A percentile compares a stretch with the other conserved stretches of the same genome.
Conservation (phyloP, 352 stramenopile species). For the Aphanomyces euteiches region DNA sequence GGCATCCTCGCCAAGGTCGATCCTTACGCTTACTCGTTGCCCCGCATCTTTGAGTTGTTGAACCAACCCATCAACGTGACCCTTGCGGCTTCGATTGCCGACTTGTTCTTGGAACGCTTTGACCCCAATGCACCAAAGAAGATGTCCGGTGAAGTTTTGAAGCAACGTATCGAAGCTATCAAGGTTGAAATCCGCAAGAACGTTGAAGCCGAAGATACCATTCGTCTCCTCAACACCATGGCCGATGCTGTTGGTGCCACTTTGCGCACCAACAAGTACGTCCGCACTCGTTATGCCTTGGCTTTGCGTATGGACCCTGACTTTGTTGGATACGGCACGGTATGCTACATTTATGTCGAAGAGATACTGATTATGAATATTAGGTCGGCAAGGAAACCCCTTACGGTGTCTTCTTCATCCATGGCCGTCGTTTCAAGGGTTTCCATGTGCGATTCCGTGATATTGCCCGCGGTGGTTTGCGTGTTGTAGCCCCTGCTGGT, state of each 20-base stretch:
- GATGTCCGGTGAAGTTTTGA: constrained; percentile 46
- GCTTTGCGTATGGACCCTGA: constrained; percentile 27
- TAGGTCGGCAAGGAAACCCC: constrained; percentile 59
- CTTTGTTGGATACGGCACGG: constrained; percentile 49
- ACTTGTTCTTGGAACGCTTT: constrained; percentile 92
- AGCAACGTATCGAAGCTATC: constrained; percentile 45
- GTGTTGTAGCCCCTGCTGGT: constrained; percentile 93
- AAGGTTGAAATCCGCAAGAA: constrained; percentile 75
- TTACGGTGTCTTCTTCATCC: constrained; percentile 93
- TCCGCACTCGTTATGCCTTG: constrained; percentile 62
- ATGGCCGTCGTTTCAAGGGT: constrained; percentile 94
- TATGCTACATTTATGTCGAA: not conserved
- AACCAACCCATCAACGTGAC: constrained; percentile 87
- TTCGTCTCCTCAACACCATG: constrained; percentile 72
- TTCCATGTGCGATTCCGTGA: constrained; percentile 98
- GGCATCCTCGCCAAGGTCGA: constrained; percentile 92
- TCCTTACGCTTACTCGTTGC: constrained; percentile 91
- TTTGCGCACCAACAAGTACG: constrained; percentile 78
- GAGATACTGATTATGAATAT: not conserved
- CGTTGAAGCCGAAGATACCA: constrained; percentile 66
- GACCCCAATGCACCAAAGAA: constrained; percentile 50
- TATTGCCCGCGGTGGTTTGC: constrained; percentile 94
- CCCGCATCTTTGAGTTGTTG: constrained; percentile 91
- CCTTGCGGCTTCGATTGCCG: constrained; percentile 88
- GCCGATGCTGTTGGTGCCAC: constrained; percentile 69